Evolutionary conservation across 2,329 filamentous ascomycete genomes (phyloP), one percentile per base, ranked within the genome.

Genomic region (Clarireedia monteithiana): DNA sequence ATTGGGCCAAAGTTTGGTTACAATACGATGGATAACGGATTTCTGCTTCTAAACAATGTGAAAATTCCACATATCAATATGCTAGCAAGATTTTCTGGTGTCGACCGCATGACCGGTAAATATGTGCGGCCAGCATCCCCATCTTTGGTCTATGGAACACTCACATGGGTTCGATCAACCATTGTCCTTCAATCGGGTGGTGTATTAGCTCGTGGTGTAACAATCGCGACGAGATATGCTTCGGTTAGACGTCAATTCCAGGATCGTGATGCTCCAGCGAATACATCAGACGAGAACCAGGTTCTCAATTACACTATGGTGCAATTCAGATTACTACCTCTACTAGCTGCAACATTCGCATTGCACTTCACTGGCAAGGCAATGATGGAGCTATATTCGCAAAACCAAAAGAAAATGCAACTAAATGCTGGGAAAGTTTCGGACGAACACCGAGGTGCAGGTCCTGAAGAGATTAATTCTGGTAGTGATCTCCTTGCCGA

Each of bases 241-340:
- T 81, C 86, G 2, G 82, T 91, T 4, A 79, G 87, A 50, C 78
- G 85, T n/a, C 87, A 91, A 66, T 91, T 91, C 74, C 84, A 88
- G 68, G 87, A 91, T 63, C 80, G 82, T 5, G 87, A 90, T 70
- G 81, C 83, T 5, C 75, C 77, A 27, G 74, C 78, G 39, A 75
- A 74, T 40, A 75, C 78, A 59, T 69, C 73, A 24, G 81, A 80
- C 5, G 88, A 91, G 73, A 89, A 84, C 67, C 84, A 86, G 64
- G 88, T 91, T 1, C 74, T 91, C 27, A 86, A 91, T 74, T 91
- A 91, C 72, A 88, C 86, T 60, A 90, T 89, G 82, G 87, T 91
- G 6, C 86, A 90, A 68, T 80, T 86, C 65, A 81, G 88, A 48
- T 75, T 91, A 2, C 73, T 91, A 23, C 86, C 88, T 1, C 75